Conservation (phyloP, 2,329 filamentous ascomycete species). For the Arthrobotrys sinensis region DNA sequence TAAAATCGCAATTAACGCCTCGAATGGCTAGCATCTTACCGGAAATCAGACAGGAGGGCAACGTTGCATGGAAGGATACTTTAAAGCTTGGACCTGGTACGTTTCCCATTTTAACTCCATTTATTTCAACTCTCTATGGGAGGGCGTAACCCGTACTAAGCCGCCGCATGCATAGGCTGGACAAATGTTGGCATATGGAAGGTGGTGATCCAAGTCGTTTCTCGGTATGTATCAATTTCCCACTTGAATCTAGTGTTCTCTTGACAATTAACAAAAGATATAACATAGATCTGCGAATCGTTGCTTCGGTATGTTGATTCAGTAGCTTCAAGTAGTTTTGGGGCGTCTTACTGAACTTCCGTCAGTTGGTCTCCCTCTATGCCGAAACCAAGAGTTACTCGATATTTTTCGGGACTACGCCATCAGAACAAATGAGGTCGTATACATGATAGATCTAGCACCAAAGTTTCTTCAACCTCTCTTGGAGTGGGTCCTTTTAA, state of each 20-base stretch:
- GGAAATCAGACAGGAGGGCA: slow-evolving; percentile 58
- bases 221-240: slow-evolving; percentile 2
- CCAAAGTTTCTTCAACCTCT: slow-evolving; percentile 35
- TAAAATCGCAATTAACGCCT: slow-evolving; percentile 61
- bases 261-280: not conserved
- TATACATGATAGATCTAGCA: slow-evolving; percentile 54
- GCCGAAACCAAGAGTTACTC: slow-evolving; percentile 61
- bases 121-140: not conserved
- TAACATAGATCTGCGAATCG: slow-evolving; percentile 50
- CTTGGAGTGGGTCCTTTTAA: slow-evolving; percentile 41
- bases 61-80: slow-evolving; percentile 59
- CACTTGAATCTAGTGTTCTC: not conserved
- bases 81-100: slow-evolving; percentile 53
- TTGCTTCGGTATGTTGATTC: slow-evolving; percentile 40
- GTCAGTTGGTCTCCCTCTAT: slow-evolving; percentile 61
- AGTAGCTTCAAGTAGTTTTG: not conserved
- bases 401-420: slow-evolving; percentile 52
- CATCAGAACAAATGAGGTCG: slow-evolving; percentile 16
- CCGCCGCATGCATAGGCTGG: slow-evolving; percentile 44
- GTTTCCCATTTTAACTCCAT: too few species aligned
- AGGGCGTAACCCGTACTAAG: too few species aligned
- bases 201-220: slow-evolving; percentile 59
- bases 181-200: slow-evolving; percentile 58
- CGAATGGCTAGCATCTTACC: slow-evolving; percentile 60
- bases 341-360: not conserved